Conservation (phyloP, 2,329 filamentous ascomycete species). For the Alternaria viburni region DNA sequence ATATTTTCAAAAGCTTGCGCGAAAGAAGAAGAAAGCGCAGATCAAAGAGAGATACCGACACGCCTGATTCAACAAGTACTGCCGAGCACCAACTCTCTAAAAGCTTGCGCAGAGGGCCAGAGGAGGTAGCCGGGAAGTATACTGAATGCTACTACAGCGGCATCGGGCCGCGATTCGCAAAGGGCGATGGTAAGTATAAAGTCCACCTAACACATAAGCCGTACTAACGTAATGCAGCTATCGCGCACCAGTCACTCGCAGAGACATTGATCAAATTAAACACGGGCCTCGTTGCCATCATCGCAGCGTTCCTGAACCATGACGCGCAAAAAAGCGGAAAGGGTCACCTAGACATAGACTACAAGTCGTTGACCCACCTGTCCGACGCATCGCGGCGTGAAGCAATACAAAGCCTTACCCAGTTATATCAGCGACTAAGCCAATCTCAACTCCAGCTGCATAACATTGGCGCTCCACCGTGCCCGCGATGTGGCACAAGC, state of each 20-base stretch:
- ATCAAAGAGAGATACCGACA: constrained; percentile 28
- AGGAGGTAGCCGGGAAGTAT: constrained; percentile 53
- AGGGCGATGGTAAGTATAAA: constrained; percentile 52
- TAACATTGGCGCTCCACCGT: constrained; percentile 23
- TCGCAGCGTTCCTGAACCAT: constrained; percentile 51
- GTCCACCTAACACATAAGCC: background rate
- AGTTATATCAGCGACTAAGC: constrained; percentile 49
- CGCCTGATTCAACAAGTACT: constrained; percentile 28
- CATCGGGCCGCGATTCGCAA: constrained; percentile 49
- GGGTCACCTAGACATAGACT: constrained; percentile 49
- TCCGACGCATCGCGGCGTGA: constrained; percentile 56
- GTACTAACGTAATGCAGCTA: constrained; percentile 38
- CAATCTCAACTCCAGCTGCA: constrained; percentile 45
- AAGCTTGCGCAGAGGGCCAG: constrained; percentile 50
- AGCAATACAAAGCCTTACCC: constrained; percentile 50
- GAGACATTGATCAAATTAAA: constrained; percentile 56
- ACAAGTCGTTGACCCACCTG: constrained; percentile 52
- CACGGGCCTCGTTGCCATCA: constrained; percentile 55
- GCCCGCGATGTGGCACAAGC: constrained; percentile 31
- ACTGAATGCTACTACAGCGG: constrained; percentile 42
- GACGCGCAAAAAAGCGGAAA: constrained; percentile 39
- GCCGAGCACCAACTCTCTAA: constrained; percentile 49
- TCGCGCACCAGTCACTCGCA: constrained; percentile 54
- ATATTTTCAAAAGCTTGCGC: constrained; percentile 53
- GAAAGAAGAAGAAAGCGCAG: constrained; percentile 43